phyloP scores from a whole-genome alignment of 192 early-diverging fungal genomes.

The Gryganskiella cystojenkinii region DNA sequence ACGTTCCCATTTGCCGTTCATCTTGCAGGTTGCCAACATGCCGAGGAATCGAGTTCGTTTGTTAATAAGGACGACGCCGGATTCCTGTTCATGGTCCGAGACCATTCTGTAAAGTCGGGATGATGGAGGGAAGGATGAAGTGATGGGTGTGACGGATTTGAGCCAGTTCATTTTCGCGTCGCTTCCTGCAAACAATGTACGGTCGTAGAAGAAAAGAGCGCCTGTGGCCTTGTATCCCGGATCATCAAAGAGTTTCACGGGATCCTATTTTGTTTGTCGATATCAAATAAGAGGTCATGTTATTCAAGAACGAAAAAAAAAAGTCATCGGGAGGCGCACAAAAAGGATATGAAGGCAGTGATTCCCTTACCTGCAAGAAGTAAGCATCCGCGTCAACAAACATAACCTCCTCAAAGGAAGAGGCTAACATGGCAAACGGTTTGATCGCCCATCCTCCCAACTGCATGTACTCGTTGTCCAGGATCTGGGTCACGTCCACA shows the following conservation, averaged over 20 bases:
- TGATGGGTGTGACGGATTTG: conserved; percentile 59
- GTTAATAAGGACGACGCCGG: conserved; percentile 69
- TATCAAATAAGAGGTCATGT: too few species aligned
- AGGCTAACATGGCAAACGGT: conserved; percentile 72
- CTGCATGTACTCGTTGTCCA: conserved; percentile 54
- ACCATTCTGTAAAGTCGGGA: conserved; percentile 53
- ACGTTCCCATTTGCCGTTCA: conserved; percentile 65
- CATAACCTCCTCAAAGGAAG: conserved; percentile 69
- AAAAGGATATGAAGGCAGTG: too few species aligned
- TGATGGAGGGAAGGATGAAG: conserved; percentile 45
- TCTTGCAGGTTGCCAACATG: conserved; percentile 62
- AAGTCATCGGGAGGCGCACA: background rate
- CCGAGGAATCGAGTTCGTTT: conserved; percentile 62
- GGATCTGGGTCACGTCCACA: conserved; percentile 38
- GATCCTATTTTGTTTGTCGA: conserved; percentile 51
- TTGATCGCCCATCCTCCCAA: conserved; percentile 76
- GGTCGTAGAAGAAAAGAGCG: conserved; percentile 71
- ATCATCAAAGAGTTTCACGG: conserved; percentile 63
- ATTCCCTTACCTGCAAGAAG: conserved; percentile 61
- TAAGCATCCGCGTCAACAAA: conserved; percentile 78
- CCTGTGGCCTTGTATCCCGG: conserved; percentile 58
- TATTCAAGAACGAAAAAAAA: background rate
- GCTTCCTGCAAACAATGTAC: conserved; percentile 61
- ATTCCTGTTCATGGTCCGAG: conserved; percentile 70
- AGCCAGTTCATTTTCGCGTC: conserved; percentile 57